A percentile compares a stretch with the other conserved stretches of the same genome.
Evolutionary conservation across 2,329 filamentous ascomycete species (phyloP).

Genomic region (Tothia fuscella): DNA sequence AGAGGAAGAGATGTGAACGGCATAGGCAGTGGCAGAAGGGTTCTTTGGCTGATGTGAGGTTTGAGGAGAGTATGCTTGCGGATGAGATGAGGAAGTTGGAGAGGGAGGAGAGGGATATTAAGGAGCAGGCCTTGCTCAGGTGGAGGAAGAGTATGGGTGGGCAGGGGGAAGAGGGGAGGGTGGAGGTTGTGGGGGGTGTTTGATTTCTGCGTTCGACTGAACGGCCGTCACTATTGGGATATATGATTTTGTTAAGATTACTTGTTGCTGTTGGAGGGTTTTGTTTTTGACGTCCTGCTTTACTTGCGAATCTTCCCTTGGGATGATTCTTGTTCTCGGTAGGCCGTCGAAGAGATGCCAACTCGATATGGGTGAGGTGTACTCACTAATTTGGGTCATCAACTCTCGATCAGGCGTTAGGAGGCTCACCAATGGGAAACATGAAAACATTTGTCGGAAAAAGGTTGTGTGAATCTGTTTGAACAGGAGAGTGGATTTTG

Average conservation of each 20-base stretch:
- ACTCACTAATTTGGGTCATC: no score
- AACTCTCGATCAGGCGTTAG: no score
- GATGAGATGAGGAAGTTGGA: constrained; percentile 34
- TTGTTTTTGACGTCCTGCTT: background rate
- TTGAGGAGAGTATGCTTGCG: constrained; percentile 34
- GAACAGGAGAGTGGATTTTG: no score
- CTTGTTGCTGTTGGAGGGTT: background rate
- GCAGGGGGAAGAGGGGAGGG: constrained; percentile 4
- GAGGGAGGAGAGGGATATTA: constrained; percentile 33
- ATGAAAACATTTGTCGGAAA: no score
- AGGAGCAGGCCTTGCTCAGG: constrained; percentile 30
- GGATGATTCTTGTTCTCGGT: no score
- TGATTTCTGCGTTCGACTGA: background rate
- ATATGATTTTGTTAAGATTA: background rate
- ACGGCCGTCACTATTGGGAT: background rate
- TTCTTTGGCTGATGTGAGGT: constrained; percentile 33
- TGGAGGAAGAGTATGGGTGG: constrained; percentile 16
- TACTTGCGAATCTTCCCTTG: no score
- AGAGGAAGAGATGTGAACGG: constrained; percentile 36
- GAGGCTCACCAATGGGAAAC: no score
- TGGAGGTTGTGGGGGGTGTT: constrained; percentile 4
- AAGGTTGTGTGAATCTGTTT: no score
- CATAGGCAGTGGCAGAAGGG: constrained; percentile 39
- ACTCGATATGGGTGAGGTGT: no score
- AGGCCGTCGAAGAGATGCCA: no score